Conservation (phyloP, 2,329 filamentous ascomycete species). For the Coniochaeta prunicola region DNA sequence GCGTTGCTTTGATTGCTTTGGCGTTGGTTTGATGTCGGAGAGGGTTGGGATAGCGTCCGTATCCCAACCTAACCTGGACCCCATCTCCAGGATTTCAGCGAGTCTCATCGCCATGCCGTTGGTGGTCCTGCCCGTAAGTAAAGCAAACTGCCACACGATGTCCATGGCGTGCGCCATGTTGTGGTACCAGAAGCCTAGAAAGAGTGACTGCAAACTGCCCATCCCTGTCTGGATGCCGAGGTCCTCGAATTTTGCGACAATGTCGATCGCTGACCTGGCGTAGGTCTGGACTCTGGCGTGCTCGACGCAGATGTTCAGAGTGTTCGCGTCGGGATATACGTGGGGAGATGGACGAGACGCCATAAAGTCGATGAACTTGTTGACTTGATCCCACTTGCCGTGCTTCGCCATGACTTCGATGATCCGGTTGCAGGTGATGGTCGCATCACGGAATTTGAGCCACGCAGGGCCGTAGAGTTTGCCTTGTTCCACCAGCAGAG, state of each 20-base stretch:
- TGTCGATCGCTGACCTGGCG: constrained; percentile 12
- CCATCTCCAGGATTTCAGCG: background rate
- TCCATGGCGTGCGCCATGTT: background rate
- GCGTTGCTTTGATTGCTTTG: background rate
- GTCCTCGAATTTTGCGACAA: constrained; percentile 17
- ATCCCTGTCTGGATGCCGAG: background rate
- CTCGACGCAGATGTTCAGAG: constrained; percentile 25
- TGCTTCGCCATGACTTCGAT: constrained; percentile 35
- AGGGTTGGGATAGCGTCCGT: background rate
- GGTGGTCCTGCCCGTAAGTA: background rate
- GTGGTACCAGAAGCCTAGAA: background rate
- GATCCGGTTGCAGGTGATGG: constrained; percentile 26
- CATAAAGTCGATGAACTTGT: constrained; percentile 24
- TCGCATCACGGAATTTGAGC: constrained; percentile 21
- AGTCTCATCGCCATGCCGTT: background rate
- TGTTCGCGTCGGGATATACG: constrained; percentile 19
- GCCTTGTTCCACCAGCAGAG: constrained; percentile 32
- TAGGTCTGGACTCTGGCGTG: constrained; percentile 17
- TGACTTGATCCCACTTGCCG: constrained; percentile 21
- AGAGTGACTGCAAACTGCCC: background rate
- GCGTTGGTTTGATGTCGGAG: background rate
- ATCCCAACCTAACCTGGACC: background rate
- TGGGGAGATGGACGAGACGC: constrained; percentile 4
- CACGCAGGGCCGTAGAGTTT: constrained; percentile 38
- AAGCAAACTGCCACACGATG: background rate